These are phyloP conservation scores for Colletotrichum echinochloae DNA, from an alignment of 2,329 filamentous ascomycete genomes.

Conservation along the genomic window DNA sequence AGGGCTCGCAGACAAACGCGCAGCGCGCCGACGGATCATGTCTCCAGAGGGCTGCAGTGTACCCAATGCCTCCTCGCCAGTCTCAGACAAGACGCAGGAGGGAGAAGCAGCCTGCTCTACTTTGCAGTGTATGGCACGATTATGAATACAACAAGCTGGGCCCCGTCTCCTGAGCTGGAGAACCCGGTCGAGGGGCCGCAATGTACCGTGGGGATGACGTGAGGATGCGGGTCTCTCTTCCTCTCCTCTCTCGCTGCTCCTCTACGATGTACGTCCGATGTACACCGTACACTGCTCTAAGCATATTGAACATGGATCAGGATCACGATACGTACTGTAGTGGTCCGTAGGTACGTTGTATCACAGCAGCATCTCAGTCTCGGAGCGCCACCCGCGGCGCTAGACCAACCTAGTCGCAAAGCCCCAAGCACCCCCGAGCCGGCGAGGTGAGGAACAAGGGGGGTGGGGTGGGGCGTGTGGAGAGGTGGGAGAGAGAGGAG, in stretches of 20 bases:
- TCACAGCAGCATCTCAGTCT: conserved; percentile 27
- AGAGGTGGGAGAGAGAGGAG: conserved; percentile 6
- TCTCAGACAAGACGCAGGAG: conserved; percentile 4
- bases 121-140: too few relatives aligned
- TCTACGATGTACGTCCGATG: neutral
- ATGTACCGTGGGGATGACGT: conserved; percentile 36
- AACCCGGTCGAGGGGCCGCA: neutral
- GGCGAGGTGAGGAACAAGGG: conserved; percentile 2
- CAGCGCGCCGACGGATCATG: neutral
- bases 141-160: neutral
- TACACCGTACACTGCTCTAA: neutral
- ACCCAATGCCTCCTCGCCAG: neutral
- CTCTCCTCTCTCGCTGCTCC: neutral
- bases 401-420: conserved; percentile 1
- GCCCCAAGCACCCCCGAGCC: neutral
- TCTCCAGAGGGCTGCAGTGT: neutral
- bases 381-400: conserved; percentile 37
- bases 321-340: conserved; percentile 6
- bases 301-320: conserved; percentile 13
- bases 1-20: neutral
- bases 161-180: neutral
- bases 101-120: too few relatives aligned
- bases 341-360: too few relatives aligned
- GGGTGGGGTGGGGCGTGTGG: neutral
- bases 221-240: conserved; percentile 21